Base-by-base conservation (phyloP, 106 monocot species). In the Dendrobium nobile region DNA sequence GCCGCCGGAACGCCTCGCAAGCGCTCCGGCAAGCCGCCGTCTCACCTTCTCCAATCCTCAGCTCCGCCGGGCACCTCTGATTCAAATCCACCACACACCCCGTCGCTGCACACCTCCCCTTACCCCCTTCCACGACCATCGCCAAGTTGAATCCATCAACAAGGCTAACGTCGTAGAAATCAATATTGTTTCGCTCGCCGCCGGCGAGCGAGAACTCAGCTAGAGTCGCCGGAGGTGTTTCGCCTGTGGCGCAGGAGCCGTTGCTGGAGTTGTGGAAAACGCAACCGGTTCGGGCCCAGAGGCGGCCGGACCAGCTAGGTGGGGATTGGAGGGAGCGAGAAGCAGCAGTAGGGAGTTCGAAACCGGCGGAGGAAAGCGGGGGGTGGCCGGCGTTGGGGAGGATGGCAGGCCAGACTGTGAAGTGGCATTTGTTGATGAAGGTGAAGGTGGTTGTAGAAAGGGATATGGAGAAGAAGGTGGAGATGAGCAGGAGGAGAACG, bases 1-100 rank as follows among this genome's bases (percentile, higher is more conserved):
- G 81, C 59, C 47, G 72, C 54, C 75, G 80, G 31, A 87, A 84
- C 47, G 87, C 87, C 15, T 70, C 78, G 27, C 87, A 87, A n/a
- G 87, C 87, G 72, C 87, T 87, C 79, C 54, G 40, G 68, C 87
- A 87, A 51, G 78, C 87, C 47, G 47, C 47, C 47, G 17, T 45
- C 18, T 41, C 76, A 7, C 61, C 78, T 37, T 54, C 70, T 33
- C 88, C 84, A 5, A 85, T 79, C 82, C 83, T 89, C 61, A 91
- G 81, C 61, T 92, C 88, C 7, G 75, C 68, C 45, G 91, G 91
- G 67, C 91, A 92, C 20, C 55, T 20, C 73, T 79, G 79, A 80
- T 87, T 87, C 58, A 86, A 37, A 73, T 89, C 84, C 10, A 72
- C 84, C 48, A 73, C 41, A 75, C 86, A 89, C 10, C 87, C 89